Conservation (phyloP, 2,329 filamentous ascomycete genomes). For the Penicillium palitans region DNA sequence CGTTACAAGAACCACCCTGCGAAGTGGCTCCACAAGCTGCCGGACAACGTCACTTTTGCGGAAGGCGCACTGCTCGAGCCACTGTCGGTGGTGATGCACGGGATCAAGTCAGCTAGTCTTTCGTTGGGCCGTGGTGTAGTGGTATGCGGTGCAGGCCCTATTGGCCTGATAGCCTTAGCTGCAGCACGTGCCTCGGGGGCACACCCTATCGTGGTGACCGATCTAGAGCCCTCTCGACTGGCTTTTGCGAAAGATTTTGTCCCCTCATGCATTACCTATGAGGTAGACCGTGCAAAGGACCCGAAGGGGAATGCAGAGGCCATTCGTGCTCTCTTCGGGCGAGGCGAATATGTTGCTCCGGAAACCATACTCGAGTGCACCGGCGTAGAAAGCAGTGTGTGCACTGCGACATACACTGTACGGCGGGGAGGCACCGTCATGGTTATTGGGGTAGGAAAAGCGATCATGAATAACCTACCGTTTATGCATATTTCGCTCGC, state of each 20-base stretch:
- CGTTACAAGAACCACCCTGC: conserved; percentile 63
- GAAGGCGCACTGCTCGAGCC: conserved; percentile 66
- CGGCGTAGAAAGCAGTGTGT: conserved; percentile 63
- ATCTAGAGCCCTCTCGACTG: conserved; percentile 58
- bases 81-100: conserved; percentile 63
- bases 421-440: conserved; percentile 61
- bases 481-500: conserved; percentile 67
- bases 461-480: conserved; percentile 64
- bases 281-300: conserved; percentile 49
- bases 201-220: conserved; percentile 64
- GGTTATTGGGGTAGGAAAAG: conserved; percentile 64
- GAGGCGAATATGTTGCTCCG: conserved; percentile 58
- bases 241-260: conserved; percentile 60
- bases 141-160: conserved; percentile 64
- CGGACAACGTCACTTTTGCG: conserved; percentile 55
- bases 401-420: conserved; percentile 58
- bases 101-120: conserved; percentile 55
- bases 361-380: conserved; percentile 65
- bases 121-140: conserved; percentile 57
- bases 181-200: conserved; percentile 63
- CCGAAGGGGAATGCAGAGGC: conserved; percentile 53
- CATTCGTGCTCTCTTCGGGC: conserved; percentile 57
- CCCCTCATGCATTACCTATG: conserved; percentile 56
- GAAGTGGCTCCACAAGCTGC: conserved; percentile 59
- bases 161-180: conserved; percentile 60